Evolutionary conservation across 2,329 filamentous ascomycete species (phyloP).

Genomic region (Botrytis hyacinthi): DNA sequence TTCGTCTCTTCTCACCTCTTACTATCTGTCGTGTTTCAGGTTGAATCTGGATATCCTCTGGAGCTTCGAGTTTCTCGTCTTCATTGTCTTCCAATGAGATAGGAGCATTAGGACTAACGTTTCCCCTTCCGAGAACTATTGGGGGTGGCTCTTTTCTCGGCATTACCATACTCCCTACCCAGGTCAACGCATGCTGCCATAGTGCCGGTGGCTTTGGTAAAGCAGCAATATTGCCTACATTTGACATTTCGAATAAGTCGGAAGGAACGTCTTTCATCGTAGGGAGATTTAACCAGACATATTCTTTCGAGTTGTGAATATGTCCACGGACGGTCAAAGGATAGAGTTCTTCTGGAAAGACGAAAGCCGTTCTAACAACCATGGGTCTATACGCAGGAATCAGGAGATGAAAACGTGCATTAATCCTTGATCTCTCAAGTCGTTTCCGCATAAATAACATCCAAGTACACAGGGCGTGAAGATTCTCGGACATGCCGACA

Average conservation of each 20-base stretch:
- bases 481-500: conserved; percentile 44
- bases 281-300: conserved; percentile 43
- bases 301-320: conserved; percentile 42
- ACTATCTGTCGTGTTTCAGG: conserved; percentile 14
- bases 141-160: conserved; percentile 16
- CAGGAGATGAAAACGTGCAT: conserved; percentile 41
- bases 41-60: conserved; percentile 16
- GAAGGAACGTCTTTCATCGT: conserved; percentile 20
- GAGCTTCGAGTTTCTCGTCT: conserved; percentile 13
- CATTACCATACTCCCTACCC: conserved; percentile 18
- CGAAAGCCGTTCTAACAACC: conserved; percentile 41
- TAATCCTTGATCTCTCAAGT: conserved; percentile 30
- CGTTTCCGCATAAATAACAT: conserved; percentile 35
- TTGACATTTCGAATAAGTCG: conserved; percentile 21
- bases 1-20: conserved; percentile 13
- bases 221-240: conserved; percentile 19
- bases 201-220: conserved; percentile 18
- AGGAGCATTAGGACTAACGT: background rate
- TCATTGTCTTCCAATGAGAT: conserved; percentile 6
- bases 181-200: conserved; percentile 17
- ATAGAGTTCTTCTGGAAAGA: conserved; percentile 41
- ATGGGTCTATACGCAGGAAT: conserved; percentile 44
- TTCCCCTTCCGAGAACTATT: conserved; percentile 15
- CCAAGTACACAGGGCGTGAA: conserved; percentile 44
- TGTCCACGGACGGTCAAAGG: conserved; percentile 43